Evolutionary conservation across 2,329 filamentous ascomycete genomes (phyloP).

Genomic region (Arthrobotrys musiformis): DNA sequence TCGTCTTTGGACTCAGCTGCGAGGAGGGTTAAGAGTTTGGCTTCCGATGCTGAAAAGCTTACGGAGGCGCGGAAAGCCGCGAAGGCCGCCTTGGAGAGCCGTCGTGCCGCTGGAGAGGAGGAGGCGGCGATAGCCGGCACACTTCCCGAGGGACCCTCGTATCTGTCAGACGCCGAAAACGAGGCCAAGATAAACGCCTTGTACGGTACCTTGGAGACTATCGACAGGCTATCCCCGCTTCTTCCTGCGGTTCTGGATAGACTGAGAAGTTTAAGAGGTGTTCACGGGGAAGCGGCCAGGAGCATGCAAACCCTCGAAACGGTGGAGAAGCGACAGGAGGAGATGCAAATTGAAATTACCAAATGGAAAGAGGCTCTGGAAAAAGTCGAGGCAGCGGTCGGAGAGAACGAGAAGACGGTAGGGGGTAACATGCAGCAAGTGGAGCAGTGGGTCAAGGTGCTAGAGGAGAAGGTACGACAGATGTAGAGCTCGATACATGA

Average conservation of each 20-base stretch:
- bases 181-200: conserved; percentile 88
- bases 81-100: conserved; percentile 71
- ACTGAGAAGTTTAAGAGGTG: conserved; percentile 80
- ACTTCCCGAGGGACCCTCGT: conserved; percentile 64
- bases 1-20: conserved; percentile 78
- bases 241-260: conserved; percentile 87
- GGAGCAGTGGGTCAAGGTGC: conserved; percentile 85
- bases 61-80: conserved; percentile 73
- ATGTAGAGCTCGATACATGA: too few species aligned
- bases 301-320: conserved; percentile 80
- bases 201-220: conserved; percentile 86
- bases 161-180: conserved; percentile 69
- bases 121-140: conserved; percentile 35
- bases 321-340: conserved; percentile 80
- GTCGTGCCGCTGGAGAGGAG: conserved; percentile 52
- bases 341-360: conserved; percentile 84
- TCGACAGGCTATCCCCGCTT: conserved; percentile 84
- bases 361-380: conserved; percentile 85
- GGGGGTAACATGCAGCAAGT: conserved; percentile 84
- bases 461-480: conserved; percentile 79
- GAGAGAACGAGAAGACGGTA: conserved; percentile 75
- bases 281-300: conserved; percentile 86
- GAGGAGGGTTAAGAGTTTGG: conserved; percentile 75
- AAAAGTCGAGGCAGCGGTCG: conserved; percentile 80
- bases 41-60: conserved; percentile 77